Evolutionary conservation across 257 asterid genomes (phyloP).

Genomic region (Solanum peruvianum): DNA sequence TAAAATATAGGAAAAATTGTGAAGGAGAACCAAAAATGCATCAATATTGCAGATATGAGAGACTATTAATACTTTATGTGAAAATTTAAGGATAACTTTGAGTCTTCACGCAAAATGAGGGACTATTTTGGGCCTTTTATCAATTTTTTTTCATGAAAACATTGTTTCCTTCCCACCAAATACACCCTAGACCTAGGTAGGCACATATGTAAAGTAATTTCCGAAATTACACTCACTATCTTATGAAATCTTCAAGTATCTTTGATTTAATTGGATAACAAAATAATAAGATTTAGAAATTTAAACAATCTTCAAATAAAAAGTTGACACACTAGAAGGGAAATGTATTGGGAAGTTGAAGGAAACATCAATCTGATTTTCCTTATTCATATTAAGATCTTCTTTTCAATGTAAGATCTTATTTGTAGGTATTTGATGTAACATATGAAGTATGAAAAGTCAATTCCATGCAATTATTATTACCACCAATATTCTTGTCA

Average conservation of each 20-base stretch:
- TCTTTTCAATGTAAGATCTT: constrained; percentile 9
- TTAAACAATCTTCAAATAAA: not conserved
- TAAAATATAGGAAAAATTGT: too few species aligned
- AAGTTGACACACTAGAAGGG: not conserved
- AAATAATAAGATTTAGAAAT: not conserved
- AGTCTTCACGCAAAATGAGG: too few species aligned
- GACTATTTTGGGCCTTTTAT: too few species aligned
- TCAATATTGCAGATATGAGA: too few species aligned
- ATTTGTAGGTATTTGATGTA: constrained; percentile 17
- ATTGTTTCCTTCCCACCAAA: not conserved
- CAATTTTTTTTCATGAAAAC: not conserved
- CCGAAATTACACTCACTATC: not conserved
- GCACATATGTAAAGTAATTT: not conserved
- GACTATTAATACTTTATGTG: too few species aligned
- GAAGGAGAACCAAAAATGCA: too few species aligned
- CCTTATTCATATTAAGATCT: not conserved
- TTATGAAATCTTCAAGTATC: not conserved
- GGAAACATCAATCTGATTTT: constrained; percentile 29
- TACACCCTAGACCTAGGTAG: not conserved
- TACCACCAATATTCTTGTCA: not conserved
- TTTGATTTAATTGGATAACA: not conserved
- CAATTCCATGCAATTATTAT: constrained; percentile 16
- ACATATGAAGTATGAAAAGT: constrained; percentile 14
- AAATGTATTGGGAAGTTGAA: not conserved
- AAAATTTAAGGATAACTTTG: too few species aligned